A percentile compares a stretch with the other conserved stretches of the same genome.
phyloP scores from a whole-genome alignment of 2,329 filamentous ascomycete genomes.

The Fusarium newnesense region DNA sequence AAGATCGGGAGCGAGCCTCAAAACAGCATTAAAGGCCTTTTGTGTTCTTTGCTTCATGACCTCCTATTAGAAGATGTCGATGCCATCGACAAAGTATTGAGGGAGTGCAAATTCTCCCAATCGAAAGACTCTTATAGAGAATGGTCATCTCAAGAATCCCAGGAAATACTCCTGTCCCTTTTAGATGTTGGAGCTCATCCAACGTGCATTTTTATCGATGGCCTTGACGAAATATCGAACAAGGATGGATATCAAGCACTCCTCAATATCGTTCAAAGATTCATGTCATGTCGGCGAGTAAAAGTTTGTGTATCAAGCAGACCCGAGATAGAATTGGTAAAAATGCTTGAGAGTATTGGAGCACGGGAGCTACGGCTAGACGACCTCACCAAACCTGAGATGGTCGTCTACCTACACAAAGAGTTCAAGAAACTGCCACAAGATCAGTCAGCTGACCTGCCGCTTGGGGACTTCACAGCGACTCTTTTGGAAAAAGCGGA shows the following conservation, averaged over 20 bases:
- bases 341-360: rapidly evolving
- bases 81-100: rapidly evolving
- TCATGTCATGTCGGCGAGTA: rapidly evolving
- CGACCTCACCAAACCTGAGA: rapidly evolving
- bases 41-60: background rate
- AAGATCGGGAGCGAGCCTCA: background rate
- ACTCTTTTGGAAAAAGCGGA: rapidly evolving
- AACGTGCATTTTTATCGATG: background rate
- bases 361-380: background rate
- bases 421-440: rapidly evolving
- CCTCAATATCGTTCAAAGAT: rapidly evolving
- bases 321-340: background rate
- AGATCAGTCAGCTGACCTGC: rapidly evolving
- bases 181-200: rapidly evolving
- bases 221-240: background rate
- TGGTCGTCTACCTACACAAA: rapidly evolving
- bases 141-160: background rate
- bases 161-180: rapidly evolving
- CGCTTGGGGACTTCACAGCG: rapidly evolving
- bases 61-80: rapidly evolving
- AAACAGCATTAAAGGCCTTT: background rate
- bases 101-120: rapidly evolving
- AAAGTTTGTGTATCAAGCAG: background rate
- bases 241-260: rapidly evolving
- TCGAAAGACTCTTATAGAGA: background rate